Conservation (phyloP, 179 eudicot species). For the Camellia oleifera region DNA sequence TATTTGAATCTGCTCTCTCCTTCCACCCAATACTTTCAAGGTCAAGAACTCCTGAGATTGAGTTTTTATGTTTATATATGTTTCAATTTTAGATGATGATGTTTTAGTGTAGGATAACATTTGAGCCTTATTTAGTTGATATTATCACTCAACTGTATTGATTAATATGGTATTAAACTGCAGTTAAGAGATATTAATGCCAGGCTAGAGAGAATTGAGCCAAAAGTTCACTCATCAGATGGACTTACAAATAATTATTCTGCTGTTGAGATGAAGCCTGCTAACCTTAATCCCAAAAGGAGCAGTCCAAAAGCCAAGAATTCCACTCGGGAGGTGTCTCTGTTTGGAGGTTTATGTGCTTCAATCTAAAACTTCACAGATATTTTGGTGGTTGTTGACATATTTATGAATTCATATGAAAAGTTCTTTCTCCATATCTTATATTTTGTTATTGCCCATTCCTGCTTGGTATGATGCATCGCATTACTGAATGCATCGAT, state of each 20-base stretch:
- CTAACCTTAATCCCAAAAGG: constrained; percentile 57
- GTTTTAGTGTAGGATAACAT: background rate
- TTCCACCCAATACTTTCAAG: background rate
- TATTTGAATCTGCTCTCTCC: background rate
- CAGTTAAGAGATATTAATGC: constrained; percentile 92
- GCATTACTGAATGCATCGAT: background rate
- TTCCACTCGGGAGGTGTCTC: constrained; percentile 65
- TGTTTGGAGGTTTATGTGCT: constrained; percentile 77
- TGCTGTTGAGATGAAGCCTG: constrained; percentile 50
- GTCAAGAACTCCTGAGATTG: background rate
- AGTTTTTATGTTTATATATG: background rate
- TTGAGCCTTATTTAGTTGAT: background rate
- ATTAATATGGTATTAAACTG: constrained; percentile 15
- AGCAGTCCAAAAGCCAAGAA: constrained; percentile 78
- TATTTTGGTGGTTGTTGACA: background rate
- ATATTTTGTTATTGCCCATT: background rate
- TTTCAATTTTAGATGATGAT: constrained; percentile 7
- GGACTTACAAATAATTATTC: constrained; percentile 39
- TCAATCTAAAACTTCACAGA: background rate
- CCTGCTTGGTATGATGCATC: background rate
- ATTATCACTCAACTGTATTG: background rate
- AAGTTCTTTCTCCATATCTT: background rate
- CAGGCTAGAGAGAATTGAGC: constrained; percentile 84
- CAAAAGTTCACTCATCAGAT: constrained; percentile 72
- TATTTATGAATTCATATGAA: background rate